These are phyloP conservation scores for Cyclostephanos tholiformis DNA, from an alignment of 108 stramenopile genomes.

Conservation along the genomic window DNA sequence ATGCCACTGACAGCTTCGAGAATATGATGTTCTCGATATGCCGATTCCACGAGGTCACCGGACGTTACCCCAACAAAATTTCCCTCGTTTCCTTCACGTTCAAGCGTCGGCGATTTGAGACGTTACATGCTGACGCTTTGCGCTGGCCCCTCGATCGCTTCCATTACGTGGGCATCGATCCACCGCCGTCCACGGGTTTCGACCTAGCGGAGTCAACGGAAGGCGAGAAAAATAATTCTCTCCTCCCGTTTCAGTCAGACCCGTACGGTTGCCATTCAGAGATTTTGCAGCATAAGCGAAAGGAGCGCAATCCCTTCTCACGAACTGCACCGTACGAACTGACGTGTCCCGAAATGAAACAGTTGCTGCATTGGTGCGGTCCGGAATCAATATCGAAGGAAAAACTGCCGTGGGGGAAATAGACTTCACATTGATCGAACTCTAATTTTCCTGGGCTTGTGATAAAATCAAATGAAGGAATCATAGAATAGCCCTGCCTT, in stretches of 20 bases:
- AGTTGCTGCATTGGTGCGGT: constrained; percentile 86
- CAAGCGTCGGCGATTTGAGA: constrained; percentile 86
- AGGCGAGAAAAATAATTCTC: constrained; percentile 81
- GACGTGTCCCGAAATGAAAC: constrained; percentile 90
- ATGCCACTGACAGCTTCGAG: constrained; percentile 96
- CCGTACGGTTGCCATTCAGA: constrained; percentile 91
- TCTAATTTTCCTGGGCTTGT: too few relatives aligned
- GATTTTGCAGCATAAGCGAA: constrained; percentile 82
- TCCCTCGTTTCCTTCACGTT: constrained; percentile 95
- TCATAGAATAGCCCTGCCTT: too few relatives aligned
- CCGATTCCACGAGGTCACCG: constrained; percentile 93
- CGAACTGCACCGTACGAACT: constrained; percentile 87
- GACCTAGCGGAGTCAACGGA: constrained; percentile 57
- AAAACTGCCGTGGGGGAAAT: constrained; percentile 65
- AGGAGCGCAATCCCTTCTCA: constrained; percentile 87
- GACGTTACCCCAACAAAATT: constrained; percentile 87
- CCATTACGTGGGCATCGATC: constrained; percentile 86
- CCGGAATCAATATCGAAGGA: constrained; percentile 64
- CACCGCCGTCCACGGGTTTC: constrained; percentile 81
- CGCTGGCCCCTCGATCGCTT: constrained; percentile 82
- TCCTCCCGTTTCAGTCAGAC: constrained; percentile 85
- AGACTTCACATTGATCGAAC: too few relatives aligned
- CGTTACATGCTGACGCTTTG: constrained; percentile 84
- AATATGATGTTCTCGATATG: constrained; percentile 97
- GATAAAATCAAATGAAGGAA: too few relatives aligned